These are phyloP conservation scores for Albifimbria verrucaria DNA, from an alignment of 2,329 filamentous ascomycete species.

Conservation along the genomic window DNA sequence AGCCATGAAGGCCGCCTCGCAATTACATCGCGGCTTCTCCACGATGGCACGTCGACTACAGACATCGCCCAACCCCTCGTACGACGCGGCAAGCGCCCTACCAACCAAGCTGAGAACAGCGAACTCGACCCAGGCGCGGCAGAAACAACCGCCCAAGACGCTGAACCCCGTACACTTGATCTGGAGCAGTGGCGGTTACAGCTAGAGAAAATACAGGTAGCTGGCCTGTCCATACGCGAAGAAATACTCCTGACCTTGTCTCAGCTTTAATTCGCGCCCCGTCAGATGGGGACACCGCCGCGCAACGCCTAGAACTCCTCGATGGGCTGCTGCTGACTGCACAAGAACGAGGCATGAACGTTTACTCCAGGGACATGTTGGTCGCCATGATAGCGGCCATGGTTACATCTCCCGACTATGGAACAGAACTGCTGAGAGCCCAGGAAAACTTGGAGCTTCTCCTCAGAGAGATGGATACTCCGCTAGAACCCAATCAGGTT, in stretches of 20 bases:
- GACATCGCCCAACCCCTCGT: conserved; percentile 1
- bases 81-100: not conserved
- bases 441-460: conserved; percentile 44
- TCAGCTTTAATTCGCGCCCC: conserved; percentile 30
- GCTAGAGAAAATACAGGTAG: conserved; percentile 9
- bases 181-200: not conserved
- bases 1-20: conserved; percentile 28
- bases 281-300: conserved; percentile 16
- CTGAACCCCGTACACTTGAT: conserved; percentile 15
- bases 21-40: conserved; percentile 31
- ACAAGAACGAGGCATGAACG: conserved; percentile 39
- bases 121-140: too few species aligned
- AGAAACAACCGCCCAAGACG: not conserved
- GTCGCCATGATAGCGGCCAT: conserved; percentile 42
- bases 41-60: conserved; percentile 23
- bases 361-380: conserved; percentile 46
- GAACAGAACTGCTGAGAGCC: conserved; percentile 31
- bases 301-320: conserved; percentile 33
- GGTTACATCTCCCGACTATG: conserved; percentile 26
- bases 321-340: conserved; percentile 42
- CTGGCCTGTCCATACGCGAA: conserved; percentile 31
- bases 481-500: conserved; percentile 36
- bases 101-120: too few species aligned
- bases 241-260: conserved; percentile 35
- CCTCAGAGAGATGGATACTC: conserved; percentile 31